These are phyloP conservation scores for Cercospora sojina DNA, from an alignment of 2,329 filamentous ascomycete genomes.

Conservation along the genomic window DNA sequence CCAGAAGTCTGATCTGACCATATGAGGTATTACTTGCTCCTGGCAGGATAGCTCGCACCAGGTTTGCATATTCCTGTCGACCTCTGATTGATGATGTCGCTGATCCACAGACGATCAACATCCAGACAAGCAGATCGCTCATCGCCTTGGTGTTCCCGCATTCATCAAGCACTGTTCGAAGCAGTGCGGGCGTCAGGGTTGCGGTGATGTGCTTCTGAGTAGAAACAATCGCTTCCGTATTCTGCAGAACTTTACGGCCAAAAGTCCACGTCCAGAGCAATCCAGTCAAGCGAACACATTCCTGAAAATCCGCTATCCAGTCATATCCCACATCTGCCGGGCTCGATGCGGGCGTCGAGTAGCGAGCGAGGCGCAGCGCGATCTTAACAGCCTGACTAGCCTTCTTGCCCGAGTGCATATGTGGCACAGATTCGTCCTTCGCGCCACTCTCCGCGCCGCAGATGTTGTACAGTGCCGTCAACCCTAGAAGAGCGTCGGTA, in stretches of 20 bases:
- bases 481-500: constrained; percentile 19
- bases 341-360: constrained; percentile 15
- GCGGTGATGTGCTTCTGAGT: constrained; percentile 16
- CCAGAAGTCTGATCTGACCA: constrained; percentile 13
- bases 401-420: constrained; percentile 19
- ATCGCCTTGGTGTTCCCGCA: constrained; percentile 1
- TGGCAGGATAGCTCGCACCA: constrained; percentile 14
- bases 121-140: constrained; percentile 20
- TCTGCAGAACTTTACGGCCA: constrained; percentile 17
- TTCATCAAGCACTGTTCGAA: constrained; percentile 5
- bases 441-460: background rate
- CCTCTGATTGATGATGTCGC: constrained; percentile 5
- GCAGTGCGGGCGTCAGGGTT: constrained; percentile 10
- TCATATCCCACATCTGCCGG: constrained; percentile 4
- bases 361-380: constrained; percentile 16
- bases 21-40: background rate
- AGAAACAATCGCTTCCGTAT: constrained; percentile 13
- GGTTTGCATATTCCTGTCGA: constrained; percentile 12
- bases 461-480: constrained; percentile 23
- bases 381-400: constrained; percentile 20
- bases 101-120: constrained; percentile 19
- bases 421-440: constrained; percentile 12
- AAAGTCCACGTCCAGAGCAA: constrained; percentile 25
- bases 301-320: constrained; percentile 19
- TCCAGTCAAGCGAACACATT: constrained; percentile 16